Conservation (phyloP, 306 rosid species). For the barrel medic (Medicago truncatula) region MtrunA17r5.0-ANR NC_053043.1:41200001-41200500, state of each 20-base stretch:
- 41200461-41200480: too few relatives aligned
- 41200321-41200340: too few relatives aligned
- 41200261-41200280: too few relatives aligned
- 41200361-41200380: too few relatives aligned
- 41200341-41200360: too few relatives aligned
- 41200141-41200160: conserved; percentile 28
- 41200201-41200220: conserved; percentile 15
- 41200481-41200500: too few relatives aligned
- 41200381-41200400: too few relatives aligned
- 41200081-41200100: conserved; percentile 32
- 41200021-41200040: conserved; percentile 11
- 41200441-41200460: too few relatives aligned
- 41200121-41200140: background rate
- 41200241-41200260: conserved; percentile 25
- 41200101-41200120: conserved; percentile 22
- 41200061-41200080: background rate
- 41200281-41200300: too few relatives aligned
- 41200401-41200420: too few relatives aligned
- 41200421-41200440: too few relatives aligned
- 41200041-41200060: background rate
- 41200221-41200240: conserved; percentile 16
- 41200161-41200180: conserved; percentile 18
- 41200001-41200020: background rate
- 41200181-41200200: background rate
- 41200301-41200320: too few relatives aligned